Base-by-base conservation (phyloP, 2,329 filamentous ascomycete species). In the Bretziella fagacearum region DNA sequence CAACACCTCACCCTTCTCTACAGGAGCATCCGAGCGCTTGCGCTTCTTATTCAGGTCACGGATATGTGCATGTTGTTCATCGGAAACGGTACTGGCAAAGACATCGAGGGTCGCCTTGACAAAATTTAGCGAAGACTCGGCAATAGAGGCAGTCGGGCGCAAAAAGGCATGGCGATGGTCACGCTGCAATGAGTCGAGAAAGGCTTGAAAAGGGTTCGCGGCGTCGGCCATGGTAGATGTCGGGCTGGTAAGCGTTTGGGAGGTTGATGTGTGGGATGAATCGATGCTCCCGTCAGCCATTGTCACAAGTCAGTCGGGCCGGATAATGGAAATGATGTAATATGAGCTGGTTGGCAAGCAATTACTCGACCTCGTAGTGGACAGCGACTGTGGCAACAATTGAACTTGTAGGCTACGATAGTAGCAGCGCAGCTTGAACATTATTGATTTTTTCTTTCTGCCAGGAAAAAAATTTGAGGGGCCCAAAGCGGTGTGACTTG, bases 61-160 rank as follows among this genome's bases (percentile, higher is more conserved):
- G 54, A 82, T 66, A 48, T 79, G 72, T 56, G 72, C 66, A 51
- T 74, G 69, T 60, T 94, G 86, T 54, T 79, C 72, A 52, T 84
- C 74, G 54, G 78, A 78, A 26, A 94, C 69, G 47, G 77, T 77
- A 1, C 71, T 69, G 2, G 87, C 86, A 53, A 94, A 76, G 3
- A 75, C 73, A 57, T 94, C 85, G 6, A 95, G 68, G 3, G 80
- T 83, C 33, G 74, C 68, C 63, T 93, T 94, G n/a, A 83, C 79
- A 44, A 85, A 73, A 49, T 76, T 71, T 18, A 91, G 66, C 15
- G 84, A 79, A 2, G 80, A 76, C 26, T 73, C 70, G 39, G 84
- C 75, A 26, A 93, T 68, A 18, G 73, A 63, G 6, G 71, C 56
- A 2, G 74, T 68, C 3, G 89, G 86, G 53, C 81, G 78, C n/a